Evolutionary conservation across 179 eudicot genomes (phyloP).

Genomic region (Beta corolliflora): DNA sequence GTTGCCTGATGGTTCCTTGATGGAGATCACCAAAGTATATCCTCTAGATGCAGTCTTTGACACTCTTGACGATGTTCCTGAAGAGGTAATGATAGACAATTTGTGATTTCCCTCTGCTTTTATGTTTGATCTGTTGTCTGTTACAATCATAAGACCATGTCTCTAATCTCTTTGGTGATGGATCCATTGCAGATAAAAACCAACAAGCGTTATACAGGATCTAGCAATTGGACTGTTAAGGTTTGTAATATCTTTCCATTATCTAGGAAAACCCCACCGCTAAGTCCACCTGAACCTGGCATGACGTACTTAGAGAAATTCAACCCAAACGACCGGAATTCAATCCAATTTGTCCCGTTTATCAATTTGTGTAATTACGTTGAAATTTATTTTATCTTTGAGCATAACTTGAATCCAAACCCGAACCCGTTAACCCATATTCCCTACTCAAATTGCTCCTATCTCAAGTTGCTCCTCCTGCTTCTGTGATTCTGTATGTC

Average conservation of each 20-base stretch:
- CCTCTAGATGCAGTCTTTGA: constrained; percentile 94
- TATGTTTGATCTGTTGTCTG: not conserved
- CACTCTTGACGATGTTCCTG: constrained; percentile 90
- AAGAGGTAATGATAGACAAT: constrained; percentile 59
- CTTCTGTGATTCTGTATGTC: not conserved
- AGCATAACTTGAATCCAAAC: too few species aligned
- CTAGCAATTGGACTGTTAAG: constrained; percentile 89
- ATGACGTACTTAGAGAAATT: too few species aligned
- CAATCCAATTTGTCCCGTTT: too few species aligned
- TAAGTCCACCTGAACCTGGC: too few species aligned
- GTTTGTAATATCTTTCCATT: constrained; percentile 33
- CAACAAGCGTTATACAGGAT: constrained; percentile 93
- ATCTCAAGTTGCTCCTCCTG: not conserved
- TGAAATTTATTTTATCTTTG: too few species aligned
- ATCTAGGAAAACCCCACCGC: not conserved
- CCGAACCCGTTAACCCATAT: too few species aligned
- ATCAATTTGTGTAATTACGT: too few species aligned
- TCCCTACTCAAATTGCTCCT: not conserved
- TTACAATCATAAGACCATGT: not conserved
- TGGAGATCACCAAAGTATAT: constrained; percentile 90
- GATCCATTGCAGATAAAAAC: constrained; percentile 63
- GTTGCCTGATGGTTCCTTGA: constrained; percentile 92
- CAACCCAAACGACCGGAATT: too few species aligned
- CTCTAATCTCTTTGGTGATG: constrained; percentile 12
- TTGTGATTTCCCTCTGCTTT: not conserved